A percentile compares a stretch with the other conserved stretches of the same genome.
These are phyloP conservation scores for Colletotrichum cordylinicola DNA, from an alignment of 2,329 filamentous ascomycete species.

Conservation along the genomic window DNA sequence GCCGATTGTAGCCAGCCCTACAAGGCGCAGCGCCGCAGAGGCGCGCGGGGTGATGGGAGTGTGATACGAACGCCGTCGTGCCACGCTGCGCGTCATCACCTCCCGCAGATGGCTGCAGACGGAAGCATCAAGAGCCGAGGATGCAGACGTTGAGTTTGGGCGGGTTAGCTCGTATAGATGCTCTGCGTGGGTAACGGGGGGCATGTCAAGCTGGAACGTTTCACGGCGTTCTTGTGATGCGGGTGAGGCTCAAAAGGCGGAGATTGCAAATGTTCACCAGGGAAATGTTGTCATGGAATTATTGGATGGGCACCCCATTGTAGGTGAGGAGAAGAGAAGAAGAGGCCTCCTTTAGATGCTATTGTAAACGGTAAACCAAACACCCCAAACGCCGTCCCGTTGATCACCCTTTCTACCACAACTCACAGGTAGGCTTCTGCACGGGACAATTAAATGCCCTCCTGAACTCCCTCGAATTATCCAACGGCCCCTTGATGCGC, in stretches of 20 bases:
- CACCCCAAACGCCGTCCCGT: neutral
- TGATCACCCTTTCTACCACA: constrained; percentile 58
- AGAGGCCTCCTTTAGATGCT: neutral
- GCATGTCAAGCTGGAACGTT: neutral
- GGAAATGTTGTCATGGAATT: neutral
- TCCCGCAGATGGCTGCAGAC: neutral
- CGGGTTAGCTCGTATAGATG: neutral
- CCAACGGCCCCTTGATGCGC: constrained; percentile 66
- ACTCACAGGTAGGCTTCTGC: constrained; percentile 71
- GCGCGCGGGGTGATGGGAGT: neutral
- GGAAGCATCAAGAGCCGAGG: neutral
- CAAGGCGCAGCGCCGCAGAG: neutral
- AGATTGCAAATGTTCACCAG: neutral
- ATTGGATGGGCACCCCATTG: neutral
- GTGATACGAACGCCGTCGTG: neutral
- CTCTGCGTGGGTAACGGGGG: neutral
- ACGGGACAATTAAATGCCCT: constrained; percentile 70
- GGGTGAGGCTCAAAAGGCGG: neutral
- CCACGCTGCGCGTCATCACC: neutral
- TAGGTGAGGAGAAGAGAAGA: neutral
- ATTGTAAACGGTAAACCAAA: neutral
- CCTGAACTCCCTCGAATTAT: constrained; percentile 70
- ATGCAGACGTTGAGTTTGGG: neutral
- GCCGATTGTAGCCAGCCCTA: neutral
- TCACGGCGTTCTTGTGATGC: neutral